These are phyloP conservation scores for Aspergillus fischeri DNA, from an alignment of 2,329 filamentous ascomycete species.

Conservation along the genomic window DNA sequence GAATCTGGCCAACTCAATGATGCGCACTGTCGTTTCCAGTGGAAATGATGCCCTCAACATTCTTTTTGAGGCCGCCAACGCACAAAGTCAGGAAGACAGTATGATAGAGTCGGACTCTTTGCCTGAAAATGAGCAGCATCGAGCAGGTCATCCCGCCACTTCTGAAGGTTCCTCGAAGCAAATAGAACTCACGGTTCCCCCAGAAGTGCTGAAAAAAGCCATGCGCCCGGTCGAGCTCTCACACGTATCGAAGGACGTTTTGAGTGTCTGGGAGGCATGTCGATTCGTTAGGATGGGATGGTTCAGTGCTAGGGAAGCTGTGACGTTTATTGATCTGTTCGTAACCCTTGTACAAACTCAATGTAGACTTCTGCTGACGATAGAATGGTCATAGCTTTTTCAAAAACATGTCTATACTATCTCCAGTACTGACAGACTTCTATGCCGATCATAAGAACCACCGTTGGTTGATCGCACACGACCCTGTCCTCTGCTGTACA, in stretches of 20 bases:
- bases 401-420: constrained; percentile 49
- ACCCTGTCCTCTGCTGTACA: constrained; percentile 51
- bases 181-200: constrained; percentile 15
- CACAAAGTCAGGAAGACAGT: constrained; percentile 38
- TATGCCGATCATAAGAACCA: constrained; percentile 49
- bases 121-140: constrained; percentile 18
- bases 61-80: constrained; percentile 48
- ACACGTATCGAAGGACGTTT: constrained; percentile 29
- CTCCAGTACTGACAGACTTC: constrained; percentile 49
- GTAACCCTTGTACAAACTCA: constrained; percentile 7
- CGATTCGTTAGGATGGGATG: constrained; percentile 55
- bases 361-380: not conserved
- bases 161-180: constrained; percentile 13
- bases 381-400: constrained; percentile 38
- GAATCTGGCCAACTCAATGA: constrained; percentile 34
- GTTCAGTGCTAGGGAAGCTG: constrained; percentile 52
- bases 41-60: constrained; percentile 52
- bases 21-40: constrained; percentile 48
- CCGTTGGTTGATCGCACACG: constrained; percentile 45
- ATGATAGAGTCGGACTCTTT: constrained; percentile 24
- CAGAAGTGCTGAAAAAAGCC: constrained; percentile 17
- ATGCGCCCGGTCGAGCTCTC: constrained; percentile 28
- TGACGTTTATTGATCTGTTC: constrained; percentile 50
- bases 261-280: constrained; percentile 47
- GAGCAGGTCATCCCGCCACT: constrained; percentile 5